A percentile compares a stretch with the other conserved stretches of the same genome.
Evolutionary conservation across 495 filamentous ascomycete species (phyloP).

Genomic region (Neurospora sp.): DNA sequence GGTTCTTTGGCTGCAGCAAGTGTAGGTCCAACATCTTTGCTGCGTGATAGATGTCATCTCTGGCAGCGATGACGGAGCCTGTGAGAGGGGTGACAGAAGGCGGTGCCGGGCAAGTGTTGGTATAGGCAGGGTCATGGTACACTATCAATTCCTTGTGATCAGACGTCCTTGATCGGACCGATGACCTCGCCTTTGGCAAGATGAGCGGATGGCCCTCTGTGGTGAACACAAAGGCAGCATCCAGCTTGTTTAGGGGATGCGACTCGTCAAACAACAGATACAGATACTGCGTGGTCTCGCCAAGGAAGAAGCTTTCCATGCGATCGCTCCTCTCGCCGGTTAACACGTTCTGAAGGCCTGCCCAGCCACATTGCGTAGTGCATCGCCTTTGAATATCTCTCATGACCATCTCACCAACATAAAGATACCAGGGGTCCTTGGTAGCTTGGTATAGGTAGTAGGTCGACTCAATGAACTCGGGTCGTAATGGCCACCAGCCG

Average conservation of each 20-base stretch:
- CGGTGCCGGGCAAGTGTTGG: constrained; percentile 52
- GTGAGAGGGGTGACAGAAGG: constrained; percentile 50
- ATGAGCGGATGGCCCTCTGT: constrained; percentile 94
- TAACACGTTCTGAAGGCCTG: constrained; percentile 85
- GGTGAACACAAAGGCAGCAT: constrained; percentile 83
- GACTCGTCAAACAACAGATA: constrained; percentile 77
- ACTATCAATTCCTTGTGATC: constrained; percentile 11
- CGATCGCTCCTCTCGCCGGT: constrained; percentile 84
- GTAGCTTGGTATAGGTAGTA: constrained; percentile 90
- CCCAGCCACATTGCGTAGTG: constrained; percentile 92
- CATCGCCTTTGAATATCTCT: constrained; percentile 82
- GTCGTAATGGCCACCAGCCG: constrained; percentile 88
- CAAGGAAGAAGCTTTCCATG: constrained; percentile 98
- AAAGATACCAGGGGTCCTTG: constrained; percentile 91
- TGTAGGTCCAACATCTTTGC: constrained; percentile 78
- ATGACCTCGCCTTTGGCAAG: constrained; percentile 46
- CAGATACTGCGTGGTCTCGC: constrained; percentile 92
- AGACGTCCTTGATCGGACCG: constrained; percentile 4
- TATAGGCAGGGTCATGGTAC: constrained; percentile 29
- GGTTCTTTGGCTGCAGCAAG: constrained; percentile 37
- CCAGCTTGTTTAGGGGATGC: constrained; percentile 80
- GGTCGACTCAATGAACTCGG: constrained; percentile 92
- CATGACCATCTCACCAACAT: constrained; percentile 91
- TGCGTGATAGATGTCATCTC: constrained; percentile 85
- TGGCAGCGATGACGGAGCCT: constrained; percentile 69